Evolutionary conservation across 176 grass and related monocot species (phyloP).

Genomic region (Poa pratensis): DNA sequence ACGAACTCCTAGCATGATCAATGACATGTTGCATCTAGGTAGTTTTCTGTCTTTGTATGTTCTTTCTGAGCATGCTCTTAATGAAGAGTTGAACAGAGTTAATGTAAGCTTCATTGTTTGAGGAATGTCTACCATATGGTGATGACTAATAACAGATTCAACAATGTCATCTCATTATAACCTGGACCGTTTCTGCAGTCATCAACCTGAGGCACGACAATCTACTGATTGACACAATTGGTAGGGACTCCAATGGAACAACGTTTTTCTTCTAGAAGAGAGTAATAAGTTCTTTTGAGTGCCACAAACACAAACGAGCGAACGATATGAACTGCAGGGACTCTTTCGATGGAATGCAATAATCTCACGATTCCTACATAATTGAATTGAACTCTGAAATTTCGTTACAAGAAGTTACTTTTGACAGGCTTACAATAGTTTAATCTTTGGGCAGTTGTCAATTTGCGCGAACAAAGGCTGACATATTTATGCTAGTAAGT

Average conservation of each 20-base stretch:
- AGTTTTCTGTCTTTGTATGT: not conserved
- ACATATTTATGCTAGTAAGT: not conserved
- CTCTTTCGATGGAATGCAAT: not conserved
- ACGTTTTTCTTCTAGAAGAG: slow-evolving; percentile 7
- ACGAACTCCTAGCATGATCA: not conserved
- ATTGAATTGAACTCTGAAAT: not conserved
- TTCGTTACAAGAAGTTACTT: not conserved
- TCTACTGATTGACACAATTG: not conserved
- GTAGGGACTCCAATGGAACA: not conserved
- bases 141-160: slow-evolving; percentile 4
- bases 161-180: slow-evolving; percentile 29
- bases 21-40: slow-evolving; percentile 19
- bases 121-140: not conserved
- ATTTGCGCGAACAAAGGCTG: not conserved
- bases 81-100: not conserved
- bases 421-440: not conserved
- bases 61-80: not conserved
- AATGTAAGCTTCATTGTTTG: not conserved
- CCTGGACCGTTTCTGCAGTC: slow-evolving; percentile 25
- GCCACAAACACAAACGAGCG: not conserved
- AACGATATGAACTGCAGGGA: not conserved
- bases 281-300: not conserved
- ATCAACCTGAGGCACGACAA: not conserved
- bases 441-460: not conserved
- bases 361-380: not conserved